A percentile compares a stretch with the other conserved stretches of the same genome.
Evolutionary conservation across 2,329 filamentous ascomycete species (phyloP).

Genomic region (Curvularia lunata): DNA sequence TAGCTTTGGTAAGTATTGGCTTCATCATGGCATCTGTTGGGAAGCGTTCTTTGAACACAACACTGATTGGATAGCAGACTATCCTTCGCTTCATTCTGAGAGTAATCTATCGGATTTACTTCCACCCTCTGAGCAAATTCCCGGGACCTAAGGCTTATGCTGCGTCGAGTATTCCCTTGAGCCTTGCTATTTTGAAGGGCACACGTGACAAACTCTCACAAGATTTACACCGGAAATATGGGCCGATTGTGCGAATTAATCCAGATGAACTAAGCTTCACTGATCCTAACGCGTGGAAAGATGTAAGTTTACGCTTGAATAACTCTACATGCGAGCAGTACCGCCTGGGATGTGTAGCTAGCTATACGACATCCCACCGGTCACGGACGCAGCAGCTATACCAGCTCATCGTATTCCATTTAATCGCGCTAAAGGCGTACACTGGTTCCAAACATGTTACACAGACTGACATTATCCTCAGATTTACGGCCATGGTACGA

Average conservation of each 20-base stretch:
- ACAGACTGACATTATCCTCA: background rate
- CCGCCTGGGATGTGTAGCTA: background rate
- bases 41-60: background rate
- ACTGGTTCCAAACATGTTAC: too few species aligned
- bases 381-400: background rate
- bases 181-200: constrained; percentile 34
- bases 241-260: constrained; percentile 50
- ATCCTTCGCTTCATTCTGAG: constrained; percentile 23
- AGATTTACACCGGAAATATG: constrained; percentile 50
- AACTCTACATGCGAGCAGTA: background rate
- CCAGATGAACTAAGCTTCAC: constrained; percentile 53
- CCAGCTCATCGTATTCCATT: background rate
- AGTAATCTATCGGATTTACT: constrained; percentile 49
- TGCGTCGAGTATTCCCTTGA: constrained; percentile 45
- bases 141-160: constrained; percentile 52
- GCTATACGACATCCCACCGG: background rate
- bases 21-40: background rate
- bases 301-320: constrained; percentile 17
- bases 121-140: constrained; percentile 46
- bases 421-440: background rate
- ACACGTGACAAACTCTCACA: constrained; percentile 22
- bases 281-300: constrained; percentile 45
- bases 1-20: constrained; percentile 12
- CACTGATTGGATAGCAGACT: constrained; percentile 17
- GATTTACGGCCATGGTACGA: constrained; percentile 37